Conservation (phyloP, 176 grass and related monocot species). For the Pontederia crassipes region DNA sequence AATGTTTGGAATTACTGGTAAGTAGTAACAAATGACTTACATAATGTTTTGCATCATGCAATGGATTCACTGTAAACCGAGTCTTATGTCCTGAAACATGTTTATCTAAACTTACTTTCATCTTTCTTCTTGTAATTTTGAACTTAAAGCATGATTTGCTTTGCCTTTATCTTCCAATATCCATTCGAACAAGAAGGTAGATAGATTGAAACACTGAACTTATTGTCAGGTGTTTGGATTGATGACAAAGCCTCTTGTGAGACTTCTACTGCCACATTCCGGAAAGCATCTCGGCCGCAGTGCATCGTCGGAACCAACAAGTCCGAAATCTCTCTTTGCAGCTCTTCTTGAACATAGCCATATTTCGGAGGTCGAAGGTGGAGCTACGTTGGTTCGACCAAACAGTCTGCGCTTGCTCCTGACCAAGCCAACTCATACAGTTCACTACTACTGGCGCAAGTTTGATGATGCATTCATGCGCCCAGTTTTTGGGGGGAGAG, state of each 20-base stretch:
- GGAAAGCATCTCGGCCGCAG: conserved; percentile 1
- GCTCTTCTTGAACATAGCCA: conserved; percentile 50
- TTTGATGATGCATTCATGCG: conserved; percentile 89
- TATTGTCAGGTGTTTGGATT: conserved; percentile 63
- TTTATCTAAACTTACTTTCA: no score
- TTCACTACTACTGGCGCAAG: conserved; percentile 98
- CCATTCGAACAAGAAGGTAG: no score
- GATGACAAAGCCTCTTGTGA: conserved; percentile 89
- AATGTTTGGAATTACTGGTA: no score
- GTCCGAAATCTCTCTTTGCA: conserved; percentile 50
- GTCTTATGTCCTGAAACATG: no score
- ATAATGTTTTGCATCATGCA: no score
- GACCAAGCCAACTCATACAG: conserved; percentile 62
- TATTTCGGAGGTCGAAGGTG: conserved; percentile 41
- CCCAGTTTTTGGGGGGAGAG: conserved; percentile 79
- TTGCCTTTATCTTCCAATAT: no score
- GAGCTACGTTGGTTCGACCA: conserved; percentile 31
- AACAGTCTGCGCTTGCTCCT: conserved; percentile 90
- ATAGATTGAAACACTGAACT: no score
- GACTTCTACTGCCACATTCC: conserved; percentile 33
- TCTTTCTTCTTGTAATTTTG: no score
- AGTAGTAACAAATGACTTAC: no score
- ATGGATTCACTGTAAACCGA: no score
- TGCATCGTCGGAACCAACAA: conserved; percentile 43
- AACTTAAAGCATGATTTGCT: no score